Conservation (phyloP, 225 moss, liverwort and hornwort species). For the Bryoerythrophyllum caledonicum region DNA sequence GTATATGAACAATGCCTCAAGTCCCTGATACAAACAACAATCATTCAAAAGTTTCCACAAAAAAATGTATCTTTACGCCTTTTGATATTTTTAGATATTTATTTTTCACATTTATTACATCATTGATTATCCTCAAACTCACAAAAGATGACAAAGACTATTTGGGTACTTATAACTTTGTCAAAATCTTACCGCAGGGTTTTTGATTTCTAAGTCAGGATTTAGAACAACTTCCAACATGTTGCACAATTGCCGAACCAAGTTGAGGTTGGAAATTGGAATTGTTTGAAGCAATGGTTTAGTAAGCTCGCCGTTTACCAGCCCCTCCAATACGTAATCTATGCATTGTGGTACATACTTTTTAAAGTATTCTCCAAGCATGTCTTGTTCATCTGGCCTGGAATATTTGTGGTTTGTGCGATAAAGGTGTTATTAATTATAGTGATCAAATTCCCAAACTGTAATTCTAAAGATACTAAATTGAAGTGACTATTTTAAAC, state of each 20-base stretch:
- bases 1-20: slow-evolving; percentile 82
- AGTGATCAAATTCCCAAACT: accelerated
- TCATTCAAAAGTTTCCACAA: neutral
- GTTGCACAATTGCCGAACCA: slow-evolving; percentile 74
- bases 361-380: slow-evolving; percentile 54
- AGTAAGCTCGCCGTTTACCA: slow-evolving; percentile 64
- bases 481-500: too few species aligned
- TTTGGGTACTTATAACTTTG: neutral
- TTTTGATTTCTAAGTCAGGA: slow-evolving; percentile 40
- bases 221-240: slow-evolving; percentile 76
- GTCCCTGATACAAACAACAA: slow-evolving; percentile 25
- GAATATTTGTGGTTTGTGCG: neutral
- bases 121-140: neutral
- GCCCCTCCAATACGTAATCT: slow-evolving; percentile 74
- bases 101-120: neutral
- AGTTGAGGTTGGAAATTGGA: slow-evolving; percentile 77
- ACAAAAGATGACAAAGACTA: neutral
- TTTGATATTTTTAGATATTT: neutral
- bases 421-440: too few species aligned
- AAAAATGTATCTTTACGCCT: neutral
- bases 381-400: slow-evolving; percentile 59
- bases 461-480: too few species aligned
- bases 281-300: slow-evolving; percentile 81
- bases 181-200: slow-evolving; percentile 27
- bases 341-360: slow-evolving; percentile 74